Base-by-base conservation (phyloP, 1,139 yeast genomes). In the Yamadazyma songkhlaensis region DNA sequence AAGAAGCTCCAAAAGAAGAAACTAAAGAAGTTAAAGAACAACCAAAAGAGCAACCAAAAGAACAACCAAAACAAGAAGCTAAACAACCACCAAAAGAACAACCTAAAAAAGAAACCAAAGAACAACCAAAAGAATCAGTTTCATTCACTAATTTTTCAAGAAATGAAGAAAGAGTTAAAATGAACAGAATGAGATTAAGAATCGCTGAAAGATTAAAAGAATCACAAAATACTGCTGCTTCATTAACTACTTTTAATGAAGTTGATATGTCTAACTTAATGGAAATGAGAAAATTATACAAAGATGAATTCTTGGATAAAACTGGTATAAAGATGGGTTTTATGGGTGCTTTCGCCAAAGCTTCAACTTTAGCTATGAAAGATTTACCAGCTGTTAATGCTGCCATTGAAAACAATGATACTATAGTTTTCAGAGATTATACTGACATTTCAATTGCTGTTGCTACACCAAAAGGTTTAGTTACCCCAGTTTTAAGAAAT, bases 151-250 rank as follows among this genome's bases (percentile, higher is more conserved):
- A 77, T 37, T 84, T 84, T 61, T 76, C 89, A 42, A 85, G 98
- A 73, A 71, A 74, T 46, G 97, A 92, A 71, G 87, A 83, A 64
- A 79, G 90, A 64, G 95, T 94, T 51, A 92, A 92, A 76, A 92
- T 92, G 98, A 92, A 90, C 82, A 87, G 99, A 76, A 94, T 92
- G 98, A 86, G 99, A 74, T 72, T 87, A 69, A 87, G 99, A 79
- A 94, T 94, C 51, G 97, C 98, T 42, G 97, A 94, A 75, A 88
- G 99, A 72, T 84, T 92, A 63, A 92, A 92, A 86, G 97, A 94
- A 74, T 86, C 97, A 28, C 99, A 92, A 72, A 92, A 92, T 76
- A 89, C 98, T 40, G 96, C 97, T 50, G 99, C 99, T 34, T 88
- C 97, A 37, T 79, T 92, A 60, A 92, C 98, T 47, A 92, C 98